Conservation (phyloP, 1,284 basidiomycete genomes). For the Grifola frondosa region DNA sequence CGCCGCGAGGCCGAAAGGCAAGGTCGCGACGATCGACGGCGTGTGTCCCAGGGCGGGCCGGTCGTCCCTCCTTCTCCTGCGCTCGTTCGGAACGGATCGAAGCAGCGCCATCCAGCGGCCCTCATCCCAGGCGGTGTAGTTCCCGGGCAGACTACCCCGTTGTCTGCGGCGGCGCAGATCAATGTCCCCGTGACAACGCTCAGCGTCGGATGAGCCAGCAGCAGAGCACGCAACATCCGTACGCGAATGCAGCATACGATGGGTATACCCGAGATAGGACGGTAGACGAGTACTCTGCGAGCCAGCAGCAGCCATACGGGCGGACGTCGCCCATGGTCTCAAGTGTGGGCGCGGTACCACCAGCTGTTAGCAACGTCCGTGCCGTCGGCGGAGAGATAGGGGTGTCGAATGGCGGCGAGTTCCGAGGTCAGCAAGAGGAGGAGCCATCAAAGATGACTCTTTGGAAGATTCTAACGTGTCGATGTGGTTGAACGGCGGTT, state of each 20-base stretch:
- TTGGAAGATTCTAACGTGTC: conserved; percentile 72
- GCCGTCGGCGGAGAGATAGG: conserved; percentile 67
- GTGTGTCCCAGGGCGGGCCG: conserved; percentile 53
- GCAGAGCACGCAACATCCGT: conserved; percentile 54
- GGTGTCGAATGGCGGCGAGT: conserved; percentile 57
- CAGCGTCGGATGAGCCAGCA: conserved; percentile 46
- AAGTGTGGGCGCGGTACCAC: conserved; percentile 61
- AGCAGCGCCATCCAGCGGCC: conserved; percentile 57
- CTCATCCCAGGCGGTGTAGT: conserved; percentile 50
- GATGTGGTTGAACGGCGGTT: conserved; percentile 52
- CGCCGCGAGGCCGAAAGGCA: conserved; percentile 49
- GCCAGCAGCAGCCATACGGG: conserved; percentile 54
- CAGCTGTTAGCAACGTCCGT: conserved; percentile 68
- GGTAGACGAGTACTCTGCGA: conserved; percentile 47
- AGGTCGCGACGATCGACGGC: conserved; percentile 47
- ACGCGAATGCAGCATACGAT: conserved; percentile 62
- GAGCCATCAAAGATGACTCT: conserved; percentile 56
- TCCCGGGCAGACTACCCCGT: conserved; percentile 58
- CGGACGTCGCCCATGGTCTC: conserved; percentile 75
- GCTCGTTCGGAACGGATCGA: conserved; percentile 70
- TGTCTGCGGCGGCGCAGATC: conserved; percentile 72
- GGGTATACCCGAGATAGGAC: conserved; percentile 38
- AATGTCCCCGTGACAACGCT: conserved; percentile 59
- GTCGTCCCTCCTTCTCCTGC: conserved; percentile 73
- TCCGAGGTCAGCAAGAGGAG: conserved; percentile 57